Evolutionary conservation across 2,329 filamentous ascomycete genomes (phyloP).

Genomic region (Corynespora cassiicola): DNA sequence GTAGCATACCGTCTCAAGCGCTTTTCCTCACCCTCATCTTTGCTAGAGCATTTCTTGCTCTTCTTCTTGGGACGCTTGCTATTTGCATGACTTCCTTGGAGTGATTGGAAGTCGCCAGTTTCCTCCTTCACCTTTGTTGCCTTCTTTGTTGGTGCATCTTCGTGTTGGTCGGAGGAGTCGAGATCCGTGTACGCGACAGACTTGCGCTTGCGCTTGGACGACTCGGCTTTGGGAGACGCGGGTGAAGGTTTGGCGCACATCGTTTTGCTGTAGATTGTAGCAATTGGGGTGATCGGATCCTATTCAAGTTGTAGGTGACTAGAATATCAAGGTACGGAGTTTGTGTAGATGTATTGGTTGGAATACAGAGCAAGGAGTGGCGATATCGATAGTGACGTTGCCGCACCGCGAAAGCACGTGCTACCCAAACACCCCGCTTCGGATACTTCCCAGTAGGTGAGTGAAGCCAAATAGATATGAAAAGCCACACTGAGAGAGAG

Average conservation of each 20-base stretch:
- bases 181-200: conserved; percentile 14
- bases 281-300: too few species aligned
- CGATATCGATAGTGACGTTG: conserved; percentile 7
- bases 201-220: conserved; percentile 30
- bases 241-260: too few species aligned
- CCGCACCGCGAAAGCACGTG: conserved; percentile 15
- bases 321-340: not conserved
- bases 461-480: too few species aligned
- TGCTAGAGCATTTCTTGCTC: conserved; percentile 17
- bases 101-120: not conserved
- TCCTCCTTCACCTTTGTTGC: conserved; percentile 6
- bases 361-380: conserved; percentile 2
- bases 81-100: not conserved
- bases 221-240: not conserved
- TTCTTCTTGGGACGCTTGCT: conserved; percentile 24
- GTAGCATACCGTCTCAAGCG: conserved; percentile 26
- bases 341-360: not conserved
- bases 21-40: conserved; percentile 34
- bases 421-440: conserved; percentile 13
- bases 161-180: not conserved
- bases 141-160: conserved; percentile 1
- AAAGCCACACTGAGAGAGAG: too few species aligned
- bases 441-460: too few species aligned
- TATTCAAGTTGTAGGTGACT: conserved; percentile 1
- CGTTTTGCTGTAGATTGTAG: too few species aligned